Conservation (phyloP, 306 rosid species). For the Cucumis sativus region DNA sequence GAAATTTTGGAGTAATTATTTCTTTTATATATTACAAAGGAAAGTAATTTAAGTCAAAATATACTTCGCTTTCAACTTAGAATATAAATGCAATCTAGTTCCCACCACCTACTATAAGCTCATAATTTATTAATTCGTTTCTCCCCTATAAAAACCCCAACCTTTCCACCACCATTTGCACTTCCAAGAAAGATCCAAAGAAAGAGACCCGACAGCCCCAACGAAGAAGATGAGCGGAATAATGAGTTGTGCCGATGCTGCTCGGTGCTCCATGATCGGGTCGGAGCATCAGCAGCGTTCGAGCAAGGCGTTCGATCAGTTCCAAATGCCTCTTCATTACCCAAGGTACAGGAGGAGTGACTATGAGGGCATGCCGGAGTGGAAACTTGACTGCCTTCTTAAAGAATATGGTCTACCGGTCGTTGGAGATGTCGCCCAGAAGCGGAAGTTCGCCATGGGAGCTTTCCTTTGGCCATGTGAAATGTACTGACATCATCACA, state of each 20-base stretch:
- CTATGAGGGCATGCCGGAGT: constrained; percentile 62
- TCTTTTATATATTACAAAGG: too few species aligned
- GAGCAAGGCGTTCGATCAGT: constrained; percentile 1
- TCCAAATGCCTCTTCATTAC: constrained; percentile 80
- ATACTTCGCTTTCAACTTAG: constrained; percentile 13
- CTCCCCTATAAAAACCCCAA: constrained; percentile 13
- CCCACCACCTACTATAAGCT: constrained; percentile 5
- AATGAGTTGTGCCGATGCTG: background rate
- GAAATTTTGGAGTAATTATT: too few species aligned
- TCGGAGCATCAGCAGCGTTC: background rate
- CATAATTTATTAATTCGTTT: constrained; percentile 1
- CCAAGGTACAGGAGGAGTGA: constrained; percentile 61
- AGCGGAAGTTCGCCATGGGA: constrained; percentile 68
- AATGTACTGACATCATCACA: background rate
- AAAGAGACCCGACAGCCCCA: background rate
- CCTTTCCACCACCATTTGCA: background rate
- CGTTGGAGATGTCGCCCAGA: constrained; percentile 50
- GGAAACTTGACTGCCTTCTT: constrained; percentile 62
- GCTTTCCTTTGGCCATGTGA: constrained; percentile 63
- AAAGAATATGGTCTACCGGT: constrained; percentile 58
- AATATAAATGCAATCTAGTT: background rate
- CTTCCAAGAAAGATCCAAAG: background rate
- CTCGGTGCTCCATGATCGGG: background rate
- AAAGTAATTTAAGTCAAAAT: background rate
- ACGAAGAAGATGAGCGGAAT: background rate